Percentiles rank a stretch among this genome's conserved stretches.
phyloP scores from a whole-genome alignment of 2,329 filamentous ascomycete genomes.

The Rutstroemia sp. region DNA sequence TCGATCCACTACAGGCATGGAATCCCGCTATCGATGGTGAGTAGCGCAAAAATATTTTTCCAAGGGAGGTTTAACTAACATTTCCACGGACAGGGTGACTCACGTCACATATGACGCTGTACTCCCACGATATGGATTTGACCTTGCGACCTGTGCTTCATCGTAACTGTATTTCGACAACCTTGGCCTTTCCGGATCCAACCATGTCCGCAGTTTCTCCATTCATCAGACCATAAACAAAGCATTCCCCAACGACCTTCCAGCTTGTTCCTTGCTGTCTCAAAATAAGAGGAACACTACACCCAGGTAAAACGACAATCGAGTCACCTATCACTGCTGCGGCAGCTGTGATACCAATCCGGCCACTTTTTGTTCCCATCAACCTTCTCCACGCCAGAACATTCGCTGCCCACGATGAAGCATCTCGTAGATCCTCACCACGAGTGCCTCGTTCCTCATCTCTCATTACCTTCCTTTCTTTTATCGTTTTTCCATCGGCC shows the following conservation, averaged over 20 bases:
- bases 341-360: not conserved
- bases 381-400: conserved; percentile 7
- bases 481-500: not conserved
- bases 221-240: conserved; percentile 15
- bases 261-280: not conserved
- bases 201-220: conserved; percentile 8
- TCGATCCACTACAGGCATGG: too few species aligned
- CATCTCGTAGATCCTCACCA: not conserved
- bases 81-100: too few species aligned
- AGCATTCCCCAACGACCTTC: conserved; percentile 13
- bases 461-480: not conserved
- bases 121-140: too few species aligned
- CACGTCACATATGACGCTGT: too few species aligned
- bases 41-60: too few species aligned
- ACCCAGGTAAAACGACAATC: not conserved
- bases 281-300: conserved; percentile 4
- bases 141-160: not conserved
- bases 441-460: not conserved
- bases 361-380: not conserved
- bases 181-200: not conserved
- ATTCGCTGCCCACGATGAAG: conserved; percentile 5
- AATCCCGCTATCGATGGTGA: too few species aligned
- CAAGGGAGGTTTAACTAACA: too few species aligned
- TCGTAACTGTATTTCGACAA: not conserved
- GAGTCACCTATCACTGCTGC: not conserved